Percentiles rank a stretch among this genome's conserved stretches.
Evolutionary conservation across 768 basidiomycete genomes (phyloP).

Genomic region (Hericium erinaceus): DNA sequence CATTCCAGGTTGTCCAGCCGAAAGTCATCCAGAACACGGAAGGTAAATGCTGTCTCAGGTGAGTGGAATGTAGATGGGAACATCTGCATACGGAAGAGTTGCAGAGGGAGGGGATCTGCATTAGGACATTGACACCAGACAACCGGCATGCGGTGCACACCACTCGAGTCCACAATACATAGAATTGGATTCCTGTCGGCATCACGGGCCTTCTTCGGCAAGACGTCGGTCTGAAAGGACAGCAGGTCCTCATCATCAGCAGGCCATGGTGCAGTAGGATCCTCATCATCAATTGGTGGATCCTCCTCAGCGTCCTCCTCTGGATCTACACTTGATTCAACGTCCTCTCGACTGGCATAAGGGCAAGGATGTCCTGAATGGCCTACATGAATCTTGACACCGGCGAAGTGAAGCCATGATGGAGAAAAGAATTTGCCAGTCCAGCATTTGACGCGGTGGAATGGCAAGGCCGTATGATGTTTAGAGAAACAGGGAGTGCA

Average conservation of each 20-base stretch:
- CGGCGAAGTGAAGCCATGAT: background rate
- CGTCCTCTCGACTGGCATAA: background rate
- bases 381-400: background rate
- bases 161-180: background rate
- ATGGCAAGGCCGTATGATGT: background rate
- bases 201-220: too few species aligned
- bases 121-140: background rate
- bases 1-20: background rate
- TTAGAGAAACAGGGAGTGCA: background rate
- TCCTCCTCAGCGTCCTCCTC: background rate
- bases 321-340: background rate
- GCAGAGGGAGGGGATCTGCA: background rate
- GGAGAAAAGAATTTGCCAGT: background rate
- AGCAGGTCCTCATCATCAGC: too few species aligned
- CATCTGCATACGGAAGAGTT: background rate
- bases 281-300: background rate
- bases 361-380: background rate
- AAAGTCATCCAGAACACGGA: background rate
- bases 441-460: background rate
- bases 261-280: too few species aligned
- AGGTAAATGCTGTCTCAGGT: background rate
- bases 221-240: too few species aligned
- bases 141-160: background rate
- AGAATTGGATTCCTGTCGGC: background rate
- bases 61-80: background rate